Evolutionary conservation across 108 stramenopile genomes (phyloP).

Genomic region (Poteriospumella lacustris): DNA sequence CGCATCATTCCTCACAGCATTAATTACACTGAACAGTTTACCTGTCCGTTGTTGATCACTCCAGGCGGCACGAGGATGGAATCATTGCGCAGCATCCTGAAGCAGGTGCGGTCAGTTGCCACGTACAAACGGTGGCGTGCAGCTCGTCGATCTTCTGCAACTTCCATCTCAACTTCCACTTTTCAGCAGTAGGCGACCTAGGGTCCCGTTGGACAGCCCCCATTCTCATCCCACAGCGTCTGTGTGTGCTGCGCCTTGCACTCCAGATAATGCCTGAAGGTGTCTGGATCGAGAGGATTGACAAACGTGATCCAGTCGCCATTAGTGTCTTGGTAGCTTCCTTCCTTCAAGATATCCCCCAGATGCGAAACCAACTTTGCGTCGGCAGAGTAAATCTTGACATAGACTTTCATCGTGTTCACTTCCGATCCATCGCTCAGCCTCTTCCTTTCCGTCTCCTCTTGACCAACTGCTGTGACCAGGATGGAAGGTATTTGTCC

Average conservation of each 20-base stretch:
- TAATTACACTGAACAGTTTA: no score
- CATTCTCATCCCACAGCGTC: conserved; percentile 22
- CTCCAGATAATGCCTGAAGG: conserved; percentile 11
- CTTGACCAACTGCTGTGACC: background rate
- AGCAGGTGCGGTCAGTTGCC: no score
- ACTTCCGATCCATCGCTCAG: background rate
- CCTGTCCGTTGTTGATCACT: no score
- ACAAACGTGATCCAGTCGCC: conserved; percentile 16
- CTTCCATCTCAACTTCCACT: no score
- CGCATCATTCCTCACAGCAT: no score
- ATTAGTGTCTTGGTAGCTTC: background rate
- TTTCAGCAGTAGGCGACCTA: no score
- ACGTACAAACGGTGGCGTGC: no score
- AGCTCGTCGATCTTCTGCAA: no score
- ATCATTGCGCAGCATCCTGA: no score
- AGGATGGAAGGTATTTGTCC: background rate
- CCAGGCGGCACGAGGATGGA: no score
- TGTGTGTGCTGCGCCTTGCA: background rate
- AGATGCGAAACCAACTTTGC: background rate
- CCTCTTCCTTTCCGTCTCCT: background rate
- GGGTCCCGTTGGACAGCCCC: background rate
- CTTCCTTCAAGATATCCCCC: conserved; percentile 2
- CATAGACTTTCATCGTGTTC: background rate
- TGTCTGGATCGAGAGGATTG: background rate
- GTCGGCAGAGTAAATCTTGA: background rate